Percentiles rank a stretch among this genome's conserved stretches.
These are phyloP conservation scores for Immersiella caudata DNA, from an alignment of 495 filamentous ascomycete species.

Conservation along the genomic window DNA sequence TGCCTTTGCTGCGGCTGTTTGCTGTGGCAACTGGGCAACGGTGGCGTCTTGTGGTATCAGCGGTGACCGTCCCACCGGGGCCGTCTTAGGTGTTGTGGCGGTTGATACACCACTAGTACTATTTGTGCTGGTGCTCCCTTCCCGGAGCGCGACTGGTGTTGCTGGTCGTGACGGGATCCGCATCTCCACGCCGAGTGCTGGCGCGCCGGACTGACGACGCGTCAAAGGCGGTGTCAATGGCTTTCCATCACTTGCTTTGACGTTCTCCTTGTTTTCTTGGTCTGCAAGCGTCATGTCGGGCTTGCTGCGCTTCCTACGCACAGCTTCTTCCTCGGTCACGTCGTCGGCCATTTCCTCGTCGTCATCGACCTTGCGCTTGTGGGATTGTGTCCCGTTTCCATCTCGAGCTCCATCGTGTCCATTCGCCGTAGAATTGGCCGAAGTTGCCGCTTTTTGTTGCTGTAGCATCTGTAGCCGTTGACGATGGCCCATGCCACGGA, in stretches of 20 bases:
- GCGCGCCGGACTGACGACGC: constrained; percentile 43
- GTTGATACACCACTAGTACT: constrained; percentile 32
- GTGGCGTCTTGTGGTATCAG: constrained; percentile 41
- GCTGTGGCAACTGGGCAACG: constrained; percentile 8
- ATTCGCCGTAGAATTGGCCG: constrained; percentile 21
- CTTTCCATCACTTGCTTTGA: constrained; percentile 15
- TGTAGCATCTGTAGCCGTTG: constrained; percentile 31
- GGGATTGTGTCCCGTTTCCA: constrained; percentile 10
- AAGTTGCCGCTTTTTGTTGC: constrained; percentile 33
- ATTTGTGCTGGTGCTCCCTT: constrained; percentile 14
- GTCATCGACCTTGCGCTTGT: constrained; percentile 49
- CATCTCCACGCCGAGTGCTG: constrained; percentile 53
- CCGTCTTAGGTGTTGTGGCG: constrained; percentile 36
- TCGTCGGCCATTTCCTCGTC: constrained; percentile 40
- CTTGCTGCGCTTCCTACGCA: constrained; percentile 48
- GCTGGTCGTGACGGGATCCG: constrained; percentile 60
- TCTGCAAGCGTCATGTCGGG: constrained; percentile 31
- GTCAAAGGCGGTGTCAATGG: constrained; percentile 39
- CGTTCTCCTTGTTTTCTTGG: constrained; percentile 25
- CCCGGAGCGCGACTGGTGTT: constrained; percentile 45
- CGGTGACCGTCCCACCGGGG: constrained; percentile 40
- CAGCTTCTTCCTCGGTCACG: constrained; percentile 40
- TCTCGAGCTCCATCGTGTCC: constrained; percentile 1
- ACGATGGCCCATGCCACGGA: constrained; percentile 52
- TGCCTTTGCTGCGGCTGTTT: constrained; percentile 23